Conservation (phyloP, 306 rosid species). For the Quercus parvula region DNA sequence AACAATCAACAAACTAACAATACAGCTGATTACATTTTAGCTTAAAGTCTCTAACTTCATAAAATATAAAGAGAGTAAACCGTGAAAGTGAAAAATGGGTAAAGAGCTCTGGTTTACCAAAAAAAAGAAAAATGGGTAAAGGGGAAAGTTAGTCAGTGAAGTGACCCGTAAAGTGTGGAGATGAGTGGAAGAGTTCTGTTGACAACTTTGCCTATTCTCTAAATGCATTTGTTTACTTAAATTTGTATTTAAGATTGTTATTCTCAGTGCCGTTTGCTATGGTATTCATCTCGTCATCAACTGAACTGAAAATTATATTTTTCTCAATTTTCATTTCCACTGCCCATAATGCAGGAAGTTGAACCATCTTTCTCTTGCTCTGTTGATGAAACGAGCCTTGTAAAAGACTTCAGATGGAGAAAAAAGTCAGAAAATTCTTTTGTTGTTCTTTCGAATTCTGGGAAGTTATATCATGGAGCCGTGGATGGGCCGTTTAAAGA, state of each 20-base stretch:
- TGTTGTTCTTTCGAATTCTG: conserved; percentile 61
- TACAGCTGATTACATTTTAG: too few species aligned
- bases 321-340: conserved; percentile 7
- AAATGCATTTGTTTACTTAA: neutral
- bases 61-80: neutral
- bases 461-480: conserved; percentile 56
- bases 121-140: neutral
- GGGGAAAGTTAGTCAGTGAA: neutral
- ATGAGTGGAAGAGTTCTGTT: conserved; percentile 36
- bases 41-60: too few species aligned
- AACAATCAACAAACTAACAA: too few species aligned
- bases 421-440: conserved; percentile 44
- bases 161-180: conserved; percentile 54
- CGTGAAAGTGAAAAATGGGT: neutral
- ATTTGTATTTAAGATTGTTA: neutral
- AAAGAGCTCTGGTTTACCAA: too few species aligned
- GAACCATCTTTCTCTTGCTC: conserved; percentile 52
- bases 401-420: conserved; percentile 77
- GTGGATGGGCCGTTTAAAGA: conserved; percentile 39
- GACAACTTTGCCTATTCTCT: too few species aligned
- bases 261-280: conserved; percentile 2
- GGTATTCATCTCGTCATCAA: neutral
- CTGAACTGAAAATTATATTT: neutral
- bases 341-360: conserved; percentile 44
- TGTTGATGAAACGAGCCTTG: conserved; percentile 37